Evolutionary conservation across 805 yeast genomes (phyloP).

Genomic region (Zygosaccharomyces siamensis): DNA sequence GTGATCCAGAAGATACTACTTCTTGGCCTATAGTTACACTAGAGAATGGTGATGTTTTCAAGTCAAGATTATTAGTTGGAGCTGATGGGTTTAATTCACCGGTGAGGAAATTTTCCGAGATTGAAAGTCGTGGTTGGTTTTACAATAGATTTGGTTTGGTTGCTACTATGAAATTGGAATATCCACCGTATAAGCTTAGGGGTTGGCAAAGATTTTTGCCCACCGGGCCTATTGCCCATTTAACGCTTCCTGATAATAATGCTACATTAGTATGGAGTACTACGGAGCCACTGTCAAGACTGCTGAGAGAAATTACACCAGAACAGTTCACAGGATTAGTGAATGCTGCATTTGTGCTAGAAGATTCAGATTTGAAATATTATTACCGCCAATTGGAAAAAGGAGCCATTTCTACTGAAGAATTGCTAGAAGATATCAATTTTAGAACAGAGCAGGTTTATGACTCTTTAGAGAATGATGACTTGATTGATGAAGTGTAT

Average conservation of each 20-base stretch:
- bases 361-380: slow-evolving; percentile 69
- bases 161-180: slow-evolving; percentile 73
- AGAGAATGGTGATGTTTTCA: slow-evolving; percentile 56
- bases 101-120: slow-evolving; percentile 73
- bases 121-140: slow-evolving; percentile 88
- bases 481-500: slow-evolving; percentile 50
- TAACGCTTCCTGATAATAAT: slow-evolving; percentile 80
- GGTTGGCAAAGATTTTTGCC: slow-evolving; percentile 86
- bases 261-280: slow-evolving; percentile 96
- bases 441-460: slow-evolving; percentile 52
- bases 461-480: slow-evolving; percentile 32
- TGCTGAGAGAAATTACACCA: slow-evolving; percentile 54
- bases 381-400: slow-evolving; percentile 45
- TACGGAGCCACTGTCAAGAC: slow-evolving; percentile 64
- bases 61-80: slow-evolving; percentile 78
- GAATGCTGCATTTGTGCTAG: slow-evolving; percentile 82
- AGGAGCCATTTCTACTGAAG: slow-evolving; percentile 37
- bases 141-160: slow-evolving; percentile 90
- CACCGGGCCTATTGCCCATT: slow-evolving; percentile 87
- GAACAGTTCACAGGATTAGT: slow-evolving; percentile 63
- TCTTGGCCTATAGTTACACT: slow-evolving; percentile 78
- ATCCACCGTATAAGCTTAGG: slow-evolving; percentile 70
- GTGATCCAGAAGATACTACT: slow-evolving; percentile 33
- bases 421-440: slow-evolving; percentile 59
- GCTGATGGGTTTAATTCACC: slow-evolving; percentile 97